Evolutionary conservation across 2,329 filamentous ascomycete genomes (phyloP).

Genomic region (Fusarium tuaranense): DNA sequence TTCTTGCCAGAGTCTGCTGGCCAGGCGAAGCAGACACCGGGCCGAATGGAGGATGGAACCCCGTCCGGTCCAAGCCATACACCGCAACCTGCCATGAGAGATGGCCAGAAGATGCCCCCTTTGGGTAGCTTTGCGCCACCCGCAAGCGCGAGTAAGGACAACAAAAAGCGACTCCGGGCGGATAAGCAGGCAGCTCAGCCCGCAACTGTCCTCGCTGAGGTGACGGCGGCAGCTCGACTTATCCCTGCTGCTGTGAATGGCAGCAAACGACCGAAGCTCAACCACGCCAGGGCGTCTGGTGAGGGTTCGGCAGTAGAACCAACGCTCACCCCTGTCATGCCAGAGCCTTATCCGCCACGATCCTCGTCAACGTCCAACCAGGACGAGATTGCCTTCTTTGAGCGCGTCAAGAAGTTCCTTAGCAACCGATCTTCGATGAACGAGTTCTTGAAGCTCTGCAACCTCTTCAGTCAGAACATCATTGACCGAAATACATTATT

Average conservation of each 20-base stretch:
- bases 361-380: constrained; percentile 78
- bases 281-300: constrained; percentile 71
- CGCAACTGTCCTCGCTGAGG: constrained; percentile 58
- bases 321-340: constrained; percentile 87
- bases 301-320: constrained; percentile 79
- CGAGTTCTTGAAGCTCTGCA: constrained; percentile 97
- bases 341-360: constrained; percentile 85
- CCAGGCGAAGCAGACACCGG: constrained; percentile 62
- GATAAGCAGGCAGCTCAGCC: constrained; percentile 66
- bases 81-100: constrained; percentile 64
- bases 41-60: constrained; percentile 68
- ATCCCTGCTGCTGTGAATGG: constrained; percentile 50
- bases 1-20: constrained; percentile 89
- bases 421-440: constrained; percentile 92
- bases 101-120: constrained; percentile 86
- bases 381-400: constrained; percentile 94
- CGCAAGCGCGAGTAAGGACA: constrained; percentile 85
- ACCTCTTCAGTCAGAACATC: constrained; percentile 91
- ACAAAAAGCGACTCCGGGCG: constrained; percentile 83
- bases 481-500: constrained; percentile 88
- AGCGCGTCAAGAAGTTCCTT: constrained; percentile 95
- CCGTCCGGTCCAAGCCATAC: constrained; percentile 62
- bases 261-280: constrained; percentile 79
- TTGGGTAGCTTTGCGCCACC: constrained; percentile 93
- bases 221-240: constrained; percentile 52